Evolutionary conservation across 257 asterid genomes (phyloP), one percentile per base, ranked within the genome.

Genomic region (Solanum verrucosum): DNA sequence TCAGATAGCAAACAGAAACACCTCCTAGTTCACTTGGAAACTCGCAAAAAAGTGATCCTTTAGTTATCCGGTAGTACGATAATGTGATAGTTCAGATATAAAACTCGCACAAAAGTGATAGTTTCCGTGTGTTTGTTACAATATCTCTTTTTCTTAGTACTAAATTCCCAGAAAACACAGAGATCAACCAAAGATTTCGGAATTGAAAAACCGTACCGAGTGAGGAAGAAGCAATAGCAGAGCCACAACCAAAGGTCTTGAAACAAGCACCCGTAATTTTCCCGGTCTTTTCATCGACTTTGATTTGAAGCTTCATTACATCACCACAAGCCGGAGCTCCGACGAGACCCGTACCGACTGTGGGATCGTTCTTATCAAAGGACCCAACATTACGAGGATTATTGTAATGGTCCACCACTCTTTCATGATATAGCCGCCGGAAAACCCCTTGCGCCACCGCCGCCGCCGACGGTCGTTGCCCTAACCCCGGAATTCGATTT

Each of bases 311-410:
- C 86, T 96, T 96, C 98, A 95, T 96, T 82, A 96, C 99, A 88
- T 96, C 99, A 9, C 99, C 99, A 56, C 99, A 96, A 9, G 99
- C 99, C 38, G 98, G 99, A 3, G 99, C 99, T 8, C 98, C 98
- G 33, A 96, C 98, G 33, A 96, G 95, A 7, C 98, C 99, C 71
- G 98, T 95, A n/a, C 99, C 98, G 23, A 95, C 98, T 35, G 88
- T 38, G 1, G 97, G 94, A 52, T 96, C 98, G 89, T 84, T 94
- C 92, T 95, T 95, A 73, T 95, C 98, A 90, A 95, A 96, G 7
- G 99, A 92, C 2, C 99, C 99, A 34, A 96, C 96, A 89, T 96
- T 96, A 83, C 99, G 92, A 3, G 99, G 99, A 89, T 96, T 95
- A 88, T 94, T 89, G 95, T 95, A 96, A 90, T 96, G 98, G 86